phyloP scores from a whole-genome alignment of 2,329 filamentous ascomycete species.

The Fusarium citri region DNA sequence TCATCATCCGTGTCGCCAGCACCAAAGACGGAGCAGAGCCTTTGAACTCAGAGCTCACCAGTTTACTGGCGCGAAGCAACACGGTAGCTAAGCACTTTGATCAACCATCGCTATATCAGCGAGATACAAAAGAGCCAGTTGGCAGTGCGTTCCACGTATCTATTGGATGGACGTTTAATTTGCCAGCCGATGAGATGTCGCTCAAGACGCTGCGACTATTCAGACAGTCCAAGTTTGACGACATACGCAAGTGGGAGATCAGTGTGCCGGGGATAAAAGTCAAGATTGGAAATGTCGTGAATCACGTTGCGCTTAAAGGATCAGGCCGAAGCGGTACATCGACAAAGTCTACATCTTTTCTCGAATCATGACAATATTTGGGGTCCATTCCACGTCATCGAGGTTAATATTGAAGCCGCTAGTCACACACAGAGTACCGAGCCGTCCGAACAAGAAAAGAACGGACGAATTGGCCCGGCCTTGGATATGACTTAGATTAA shows the following conservation, averaged over 20 bases:
- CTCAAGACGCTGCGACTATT: slow-evolving; percentile 45
- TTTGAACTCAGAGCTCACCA: slow-evolving; percentile 65
- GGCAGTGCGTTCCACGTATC: slow-evolving; percentile 82
- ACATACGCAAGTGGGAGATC: slow-evolving; percentile 59
- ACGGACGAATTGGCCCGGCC: slow-evolving; percentile 9
- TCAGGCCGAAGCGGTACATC: not conserved
- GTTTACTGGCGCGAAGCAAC: slow-evolving; percentile 77
- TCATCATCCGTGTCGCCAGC: slow-evolving; percentile 75
- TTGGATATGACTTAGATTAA: not conserved
- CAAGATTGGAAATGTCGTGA: slow-evolving; percentile 80
- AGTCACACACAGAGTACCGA: too few relatives aligned
- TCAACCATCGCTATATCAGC: slow-evolving; percentile 78
- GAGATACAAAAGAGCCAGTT: slow-evolving; percentile 38
- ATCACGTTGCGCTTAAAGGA: slow-evolving; percentile 56
- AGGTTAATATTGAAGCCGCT: not conserved
- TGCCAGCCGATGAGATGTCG: slow-evolving; percentile 58
- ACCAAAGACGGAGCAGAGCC: slow-evolving; percentile 44
- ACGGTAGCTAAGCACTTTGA: slow-evolving; percentile 74
- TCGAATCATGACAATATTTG: slow-evolving; percentile 27
- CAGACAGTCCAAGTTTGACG: slow-evolving; percentile 39
- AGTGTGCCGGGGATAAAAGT: slow-evolving; percentile 72
- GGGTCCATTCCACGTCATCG: slow-evolving; percentile 1
- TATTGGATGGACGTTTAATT: slow-evolving; percentile 81
- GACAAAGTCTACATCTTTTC: slow-evolving; percentile 14
- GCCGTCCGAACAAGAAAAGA: not conserved